A percentile compares a stretch with the other conserved stretches of the same genome.
Conservation (phyloP, 2,329 filamentous ascomycete genomes). For the Colletotrichum melonis region DNA sequence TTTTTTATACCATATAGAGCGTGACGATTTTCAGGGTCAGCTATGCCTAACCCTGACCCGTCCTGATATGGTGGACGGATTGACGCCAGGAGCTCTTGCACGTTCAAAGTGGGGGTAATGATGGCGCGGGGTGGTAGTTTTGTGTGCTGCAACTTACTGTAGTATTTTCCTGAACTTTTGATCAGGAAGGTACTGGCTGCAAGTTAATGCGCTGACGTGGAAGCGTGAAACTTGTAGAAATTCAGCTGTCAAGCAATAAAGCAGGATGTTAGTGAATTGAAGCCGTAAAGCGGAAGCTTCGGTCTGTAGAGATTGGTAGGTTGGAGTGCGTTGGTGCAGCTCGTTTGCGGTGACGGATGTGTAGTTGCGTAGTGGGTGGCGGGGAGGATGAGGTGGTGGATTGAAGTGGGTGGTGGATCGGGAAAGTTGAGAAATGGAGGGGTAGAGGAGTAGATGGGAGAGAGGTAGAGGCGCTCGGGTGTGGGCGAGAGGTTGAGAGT, state of each 20-base stretch:
- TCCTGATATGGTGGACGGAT: background rate
- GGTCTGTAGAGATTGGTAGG: slow-evolving; percentile 3
- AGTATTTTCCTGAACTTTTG: slow-evolving; percentile 15
- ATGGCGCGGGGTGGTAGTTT: background rate
- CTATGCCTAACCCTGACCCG: too few relatives aligned
- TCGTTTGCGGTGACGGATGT: slow-evolving; percentile 1
- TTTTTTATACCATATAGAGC: too few relatives aligned
- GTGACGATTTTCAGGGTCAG: too few relatives aligned
- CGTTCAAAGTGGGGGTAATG: background rate
- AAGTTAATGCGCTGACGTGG: background rate
- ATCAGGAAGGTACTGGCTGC: slow-evolving; percentile 17
- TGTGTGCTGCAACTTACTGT: slow-evolving; percentile 21
- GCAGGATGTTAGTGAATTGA: background rate
- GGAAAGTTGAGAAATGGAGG: slow-evolving; percentile 21
- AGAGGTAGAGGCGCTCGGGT: slow-evolving; percentile 38
- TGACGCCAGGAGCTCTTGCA: background rate
- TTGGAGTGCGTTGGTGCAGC: slow-evolving; percentile 7
- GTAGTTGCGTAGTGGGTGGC: slow-evolving; percentile 6
- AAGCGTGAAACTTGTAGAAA: background rate
- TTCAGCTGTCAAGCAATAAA: background rate
- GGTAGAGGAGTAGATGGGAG: slow-evolving; percentile 37
- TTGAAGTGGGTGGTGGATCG: slow-evolving; percentile 29
- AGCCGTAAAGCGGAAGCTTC: background rate
- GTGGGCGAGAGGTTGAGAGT: slow-evolving; percentile 35
- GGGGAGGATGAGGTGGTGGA: slow-evolving; percentile 15